A percentile compares a stretch with the other conserved stretches of the same genome.
Evolutionary conservation across 306 rosid species (phyloP).

Genomic region (Gleditsia sinensis): DNA sequence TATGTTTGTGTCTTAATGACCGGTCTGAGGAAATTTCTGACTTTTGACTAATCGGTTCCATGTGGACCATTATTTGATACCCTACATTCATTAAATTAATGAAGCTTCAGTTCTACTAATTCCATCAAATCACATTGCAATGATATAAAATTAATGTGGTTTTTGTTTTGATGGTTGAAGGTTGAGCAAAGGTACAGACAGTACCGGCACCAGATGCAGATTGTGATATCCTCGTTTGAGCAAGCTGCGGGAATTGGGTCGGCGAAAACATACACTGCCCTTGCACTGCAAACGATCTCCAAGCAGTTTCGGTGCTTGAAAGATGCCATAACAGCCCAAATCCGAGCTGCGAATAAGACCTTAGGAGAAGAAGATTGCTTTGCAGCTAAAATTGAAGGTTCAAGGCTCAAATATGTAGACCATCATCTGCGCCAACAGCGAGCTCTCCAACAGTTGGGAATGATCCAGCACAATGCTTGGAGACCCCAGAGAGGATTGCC

Average conservation of each 20-base stretch:
- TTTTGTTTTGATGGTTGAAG: conserved; percentile 35
- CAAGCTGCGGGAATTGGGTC: conserved; percentile 85
- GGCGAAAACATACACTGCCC: conserved; percentile 85
- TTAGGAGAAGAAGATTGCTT: conserved; percentile 87
- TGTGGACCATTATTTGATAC: background rate
- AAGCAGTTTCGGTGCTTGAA: conserved; percentile 92
- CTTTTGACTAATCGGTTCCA: background rate
- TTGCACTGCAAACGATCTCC: conserved; percentile 86
- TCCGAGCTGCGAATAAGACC: conserved; percentile 69
- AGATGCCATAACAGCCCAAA: conserved; percentile 79
- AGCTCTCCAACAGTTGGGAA: conserved; percentile 95
- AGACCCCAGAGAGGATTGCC: conserved; percentile 99
- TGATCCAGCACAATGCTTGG: conserved; percentile 99
- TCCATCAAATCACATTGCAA: too few relatives aligned
- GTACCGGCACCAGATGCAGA: conserved; percentile 88
- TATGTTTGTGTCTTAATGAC: conserved; percentile 12
- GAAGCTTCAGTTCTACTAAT: background rate
- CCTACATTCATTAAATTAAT: background rate
- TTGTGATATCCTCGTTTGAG: conserved; percentile 77
- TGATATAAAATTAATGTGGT: too few relatives aligned
- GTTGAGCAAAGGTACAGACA: conserved; percentile 97
- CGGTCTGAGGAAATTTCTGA: too few relatives aligned
- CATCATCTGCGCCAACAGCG: conserved; percentile 88
- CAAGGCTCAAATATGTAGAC: conserved; percentile 86
- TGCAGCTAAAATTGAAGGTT: conserved; percentile 78